Conservation (phyloP, 2,329 filamentous ascomycete genomes). For the Fusarium heterosporum region DNA sequence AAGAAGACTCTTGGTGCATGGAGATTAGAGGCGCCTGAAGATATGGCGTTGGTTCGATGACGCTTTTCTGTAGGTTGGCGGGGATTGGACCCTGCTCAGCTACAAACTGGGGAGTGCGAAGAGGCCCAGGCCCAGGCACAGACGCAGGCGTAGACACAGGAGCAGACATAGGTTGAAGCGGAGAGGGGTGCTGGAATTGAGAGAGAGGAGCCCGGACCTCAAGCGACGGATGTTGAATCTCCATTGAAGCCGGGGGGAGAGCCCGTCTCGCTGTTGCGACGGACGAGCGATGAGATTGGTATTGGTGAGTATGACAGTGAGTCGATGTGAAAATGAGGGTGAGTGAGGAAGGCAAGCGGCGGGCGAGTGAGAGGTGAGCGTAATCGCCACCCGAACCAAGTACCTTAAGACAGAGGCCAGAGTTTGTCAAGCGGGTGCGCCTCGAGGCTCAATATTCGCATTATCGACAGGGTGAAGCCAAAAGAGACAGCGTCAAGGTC, state of each 20-base stretch:
- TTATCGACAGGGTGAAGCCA: slow-evolving; percentile 12
- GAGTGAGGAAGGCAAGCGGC: slow-evolving; percentile 15
- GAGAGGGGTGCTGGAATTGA: slow-evolving; percentile 26
- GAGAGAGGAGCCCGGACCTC: slow-evolving; percentile 16
- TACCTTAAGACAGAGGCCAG: slow-evolving; percentile 31
- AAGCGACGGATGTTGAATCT: slow-evolving; percentile 36
- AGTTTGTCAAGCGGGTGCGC: slow-evolving; percentile 17
- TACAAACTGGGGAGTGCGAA: slow-evolving; percentile 17
- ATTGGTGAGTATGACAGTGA: slow-evolving; percentile 21
- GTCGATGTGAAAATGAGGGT: slow-evolving; percentile 1
- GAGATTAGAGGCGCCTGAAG: slow-evolving; percentile 15
- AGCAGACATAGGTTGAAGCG: slow-evolving; percentile 8
- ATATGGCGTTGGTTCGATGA: slow-evolving; percentile 35
- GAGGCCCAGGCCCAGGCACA: slow-evolving; percentile 13
- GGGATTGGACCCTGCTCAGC: slow-evolving; percentile 36
- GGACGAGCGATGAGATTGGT: slow-evolving; percentile 17
- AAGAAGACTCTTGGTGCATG: slow-evolving; percentile 4
- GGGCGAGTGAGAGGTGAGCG: slow-evolving; percentile 33
- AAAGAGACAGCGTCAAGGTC: neutral
- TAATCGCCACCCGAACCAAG: slow-evolving; percentile 32
- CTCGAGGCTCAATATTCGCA: slow-evolving; percentile 18
- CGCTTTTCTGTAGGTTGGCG: slow-evolving; percentile 29
- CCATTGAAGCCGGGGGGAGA: slow-evolving; percentile 37
- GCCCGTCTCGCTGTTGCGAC: slow-evolving; percentile 38
- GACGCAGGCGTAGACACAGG: neutral